These are phyloP conservation scores for Pachyrhizus erosus DNA, from an alignment of 306 rosid genomes.

Conservation along the genomic window DNA sequence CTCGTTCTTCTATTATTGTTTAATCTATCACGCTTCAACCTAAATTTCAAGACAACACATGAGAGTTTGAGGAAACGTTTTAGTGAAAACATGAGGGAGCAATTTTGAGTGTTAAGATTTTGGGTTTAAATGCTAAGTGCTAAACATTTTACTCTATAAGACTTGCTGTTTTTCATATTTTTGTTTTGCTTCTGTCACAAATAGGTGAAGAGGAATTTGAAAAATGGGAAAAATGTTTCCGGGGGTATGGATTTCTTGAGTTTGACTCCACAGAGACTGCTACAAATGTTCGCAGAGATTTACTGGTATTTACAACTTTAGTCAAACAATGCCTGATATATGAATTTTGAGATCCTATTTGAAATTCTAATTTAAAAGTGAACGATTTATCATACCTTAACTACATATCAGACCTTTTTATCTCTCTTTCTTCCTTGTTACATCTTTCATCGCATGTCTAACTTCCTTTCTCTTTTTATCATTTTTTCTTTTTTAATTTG, in stretches of 20 bases:
- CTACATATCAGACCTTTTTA: too few relatives aligned
- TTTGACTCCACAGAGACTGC: constrained; percentile 80
- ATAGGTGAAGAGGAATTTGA: constrained; percentile 81
- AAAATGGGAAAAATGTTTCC: constrained; percentile 79
- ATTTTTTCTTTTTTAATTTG: too few relatives aligned
- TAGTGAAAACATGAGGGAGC: constrained; percentile 62
- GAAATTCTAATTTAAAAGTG: constrained; percentile 12
- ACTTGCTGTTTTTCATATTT: background rate
- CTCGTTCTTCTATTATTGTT: constrained; percentile 8
- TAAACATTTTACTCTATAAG: background rate
- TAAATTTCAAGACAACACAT: constrained; percentile 78
- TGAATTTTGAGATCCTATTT: constrained; percentile 41
- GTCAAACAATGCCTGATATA: background rate
- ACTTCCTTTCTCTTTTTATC: too few relatives aligned
- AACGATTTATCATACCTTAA: too few relatives aligned
- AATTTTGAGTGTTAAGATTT: constrained; percentile 76
- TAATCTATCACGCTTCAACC: constrained; percentile 54
- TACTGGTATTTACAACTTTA: constrained; percentile 59
- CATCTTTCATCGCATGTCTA: too few relatives aligned
- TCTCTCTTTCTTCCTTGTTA: too few relatives aligned
- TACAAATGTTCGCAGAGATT: constrained; percentile 60
- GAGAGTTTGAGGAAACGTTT: constrained; percentile 74
- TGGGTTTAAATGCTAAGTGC: constrained; percentile 7
- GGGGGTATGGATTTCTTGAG: constrained; percentile 91
- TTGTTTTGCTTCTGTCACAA: constrained; percentile 20